These are phyloP conservation scores for Rhizophlyctis rosea DNA, from an alignment of 192 early-diverging fungal genomes.

Conservation along the genomic window DNA sequence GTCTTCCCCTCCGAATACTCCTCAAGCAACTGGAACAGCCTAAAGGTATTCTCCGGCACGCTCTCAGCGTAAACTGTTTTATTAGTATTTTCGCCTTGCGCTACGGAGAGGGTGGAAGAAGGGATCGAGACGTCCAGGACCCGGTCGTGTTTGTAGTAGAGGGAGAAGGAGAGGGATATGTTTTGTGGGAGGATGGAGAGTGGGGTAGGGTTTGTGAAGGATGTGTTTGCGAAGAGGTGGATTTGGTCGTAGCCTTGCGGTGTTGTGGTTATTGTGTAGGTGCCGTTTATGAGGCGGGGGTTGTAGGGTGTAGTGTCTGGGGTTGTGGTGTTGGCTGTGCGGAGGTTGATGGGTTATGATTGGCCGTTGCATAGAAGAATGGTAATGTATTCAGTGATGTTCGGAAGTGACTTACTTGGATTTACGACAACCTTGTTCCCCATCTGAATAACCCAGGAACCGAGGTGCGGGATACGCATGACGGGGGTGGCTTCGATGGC, in stretches of 20 bases:
- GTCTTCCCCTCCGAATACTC: conserved; percentile 18
- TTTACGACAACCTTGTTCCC: conserved; percentile 13
- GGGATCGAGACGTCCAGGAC: conserved; percentile 14
- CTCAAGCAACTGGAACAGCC: conserved; percentile 17
- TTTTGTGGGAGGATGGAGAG: conserved; percentile 13
- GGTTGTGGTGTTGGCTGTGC: conserved; percentile 5
- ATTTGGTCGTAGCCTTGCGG: not conserved
- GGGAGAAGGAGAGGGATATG: conserved; percentile 19
- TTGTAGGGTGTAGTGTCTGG: conserved; percentile 13
- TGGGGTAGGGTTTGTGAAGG: conserved; percentile 17
- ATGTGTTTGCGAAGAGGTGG: not conserved
- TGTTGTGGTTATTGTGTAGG: not conserved
- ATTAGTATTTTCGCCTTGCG: conserved; percentile 19
- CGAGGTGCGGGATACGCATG: conserved; percentile 12
- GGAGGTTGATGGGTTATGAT: not conserved
- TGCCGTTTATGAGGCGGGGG: not conserved
- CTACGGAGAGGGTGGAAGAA: conserved; percentile 7
- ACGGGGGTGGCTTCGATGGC: conserved; percentile 21
- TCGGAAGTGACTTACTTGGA: conserved; percentile 13
- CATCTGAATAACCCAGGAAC: conserved; percentile 29
- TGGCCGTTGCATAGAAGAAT: not conserved
- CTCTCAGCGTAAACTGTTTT: not conserved
- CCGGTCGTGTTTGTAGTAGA: conserved; percentile 10
- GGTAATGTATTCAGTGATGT: no score
- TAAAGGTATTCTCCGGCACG: not conserved